Percentiles rank a stretch among this genome's conserved stretches.
Conservation (phyloP, 2,329 filamentous ascomycete genomes). For the Nemania serpens region DNA sequence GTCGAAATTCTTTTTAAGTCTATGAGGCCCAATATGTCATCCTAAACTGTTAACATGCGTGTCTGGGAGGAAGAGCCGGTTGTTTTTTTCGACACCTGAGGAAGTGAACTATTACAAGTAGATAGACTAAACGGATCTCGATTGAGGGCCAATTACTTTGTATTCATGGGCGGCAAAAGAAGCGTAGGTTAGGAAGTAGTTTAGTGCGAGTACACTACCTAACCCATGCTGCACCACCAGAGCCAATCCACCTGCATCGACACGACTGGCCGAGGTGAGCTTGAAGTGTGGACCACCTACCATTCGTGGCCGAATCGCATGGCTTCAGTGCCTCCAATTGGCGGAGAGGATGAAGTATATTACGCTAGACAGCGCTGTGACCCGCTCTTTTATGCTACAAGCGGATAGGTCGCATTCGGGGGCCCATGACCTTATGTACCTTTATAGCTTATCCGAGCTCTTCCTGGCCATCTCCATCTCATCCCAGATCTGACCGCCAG, state of each 20-base stretch:
- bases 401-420: constrained; percentile 16
- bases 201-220: too few species aligned
- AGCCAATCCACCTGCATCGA: constrained; percentile 19
- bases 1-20: constrained; percentile 4
- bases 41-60: not conserved
- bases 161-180: constrained; percentile 16
- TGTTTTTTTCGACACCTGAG: not conserved
- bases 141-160: not conserved
- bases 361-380: too few species aligned
- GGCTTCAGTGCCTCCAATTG: constrained; percentile 27
- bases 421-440: not conserved
- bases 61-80: not conserved
- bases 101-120: not conserved
- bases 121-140: not conserved
- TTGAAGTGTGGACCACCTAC: not conserved
- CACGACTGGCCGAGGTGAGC: not conserved
- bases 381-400: not conserved
- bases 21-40: not conserved
- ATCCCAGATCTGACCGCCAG: constrained; percentile 15
- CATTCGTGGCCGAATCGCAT: constrained; percentile 25
- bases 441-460: not conserved
- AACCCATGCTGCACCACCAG: constrained; percentile 4
- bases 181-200: too few species aligned
- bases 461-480: not conserved
- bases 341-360: constrained; percentile 8